Percentiles rank a stretch among this genome's conserved stretches.
phyloP scores from a whole-genome alignment of 257 asterid genomes.

The Ajuga chamaepitys region DNA sequence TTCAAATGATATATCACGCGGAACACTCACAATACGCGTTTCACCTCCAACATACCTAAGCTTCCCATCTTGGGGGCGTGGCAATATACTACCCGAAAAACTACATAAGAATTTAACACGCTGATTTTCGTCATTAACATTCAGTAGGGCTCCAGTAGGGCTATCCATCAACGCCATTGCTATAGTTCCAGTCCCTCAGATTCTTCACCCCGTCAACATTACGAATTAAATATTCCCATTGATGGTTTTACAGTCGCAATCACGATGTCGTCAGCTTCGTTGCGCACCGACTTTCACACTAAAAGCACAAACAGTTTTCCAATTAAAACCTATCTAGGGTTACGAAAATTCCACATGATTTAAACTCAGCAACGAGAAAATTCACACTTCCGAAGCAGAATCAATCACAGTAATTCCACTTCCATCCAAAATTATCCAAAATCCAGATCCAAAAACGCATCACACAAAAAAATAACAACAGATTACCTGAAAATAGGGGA shows the following conservation, averaged over 20 bases:
- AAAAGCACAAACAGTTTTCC: slow-evolving; percentile 1
- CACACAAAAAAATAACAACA: neutral
- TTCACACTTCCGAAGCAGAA: slow-evolving; percentile 11
- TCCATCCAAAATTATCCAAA: slow-evolving; percentile 7
- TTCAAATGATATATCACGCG: slow-evolving; percentile 66
- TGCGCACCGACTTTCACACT: slow-evolving; percentile 6
- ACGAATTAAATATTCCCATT: slow-evolving; percentile 30
- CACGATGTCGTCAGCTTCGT: neutral
- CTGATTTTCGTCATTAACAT: slow-evolving; percentile 53
- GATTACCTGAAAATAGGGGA: slow-evolving; percentile 37
- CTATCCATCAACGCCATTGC: slow-evolving; percentile 53
- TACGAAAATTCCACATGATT: neutral
- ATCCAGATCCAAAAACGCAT: slow-evolving; percentile 17
- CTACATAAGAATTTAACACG: slow-evolving; percentile 93
- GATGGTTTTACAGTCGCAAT: neutral
- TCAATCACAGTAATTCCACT: neutral
- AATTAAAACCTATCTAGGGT: neutral
- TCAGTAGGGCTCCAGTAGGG: slow-evolving; percentile 33
- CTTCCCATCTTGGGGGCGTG: slow-evolving; percentile 95
- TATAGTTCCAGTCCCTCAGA: slow-evolving; percentile 23
- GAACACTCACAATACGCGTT: slow-evolving; percentile 76
- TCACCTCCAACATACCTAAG: slow-evolving; percentile 97
- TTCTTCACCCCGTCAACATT: slow-evolving; percentile 16
- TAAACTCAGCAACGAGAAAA: neutral
- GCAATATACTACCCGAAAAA: slow-evolving; percentile 79